A percentile compares a stretch with the other conserved stretches of the same genome.
phyloP scores from a whole-genome alignment of 2,329 filamentous ascomycete species.

The Aplosporella prunicola region DNA sequence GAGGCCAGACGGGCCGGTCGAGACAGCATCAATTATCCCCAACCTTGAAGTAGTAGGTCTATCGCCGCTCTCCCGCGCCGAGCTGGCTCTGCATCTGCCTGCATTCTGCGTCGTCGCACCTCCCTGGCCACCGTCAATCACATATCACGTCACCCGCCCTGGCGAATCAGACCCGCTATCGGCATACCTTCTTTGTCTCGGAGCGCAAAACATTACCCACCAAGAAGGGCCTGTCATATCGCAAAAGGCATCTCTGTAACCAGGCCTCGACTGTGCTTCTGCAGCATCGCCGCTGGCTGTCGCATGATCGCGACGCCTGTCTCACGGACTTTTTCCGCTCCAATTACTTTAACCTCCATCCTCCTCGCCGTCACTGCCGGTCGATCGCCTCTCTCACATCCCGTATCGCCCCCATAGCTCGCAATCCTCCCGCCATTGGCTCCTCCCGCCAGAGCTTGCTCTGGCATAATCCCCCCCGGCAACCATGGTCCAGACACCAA shows the following conservation, averaged over 20 bases:
- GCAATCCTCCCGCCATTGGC: neutral
- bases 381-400: no score
- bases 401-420: no score
- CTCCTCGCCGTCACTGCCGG: no score
- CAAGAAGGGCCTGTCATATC: constrained; percentile 8
- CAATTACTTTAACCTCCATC: constrained; percentile 10
- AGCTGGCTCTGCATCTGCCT: no score
- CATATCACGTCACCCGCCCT: constrained; percentile 19
- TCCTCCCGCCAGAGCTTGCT: neutral
- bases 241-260: constrained; percentile 11
- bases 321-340: constrained; percentile 7
- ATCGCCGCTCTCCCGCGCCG: no score
- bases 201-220: constrained; percentile 8
- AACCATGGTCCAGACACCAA: constrained; percentile 26
- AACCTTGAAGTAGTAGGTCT: no score
- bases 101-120: neutral
- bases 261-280: constrained; percentile 7
- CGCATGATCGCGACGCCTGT: constrained; percentile 12
- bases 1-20: no score
- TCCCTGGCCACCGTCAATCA: neutral
- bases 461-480: constrained; percentile 4
- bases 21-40: no score
- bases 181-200: constrained; percentile 20
- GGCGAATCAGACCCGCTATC: constrained; percentile 13
- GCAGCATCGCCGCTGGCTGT: constrained; percentile 3